phyloP scores from a whole-genome alignment of 805 yeast genomes.

The Suhomyces vadensis region DNA sequence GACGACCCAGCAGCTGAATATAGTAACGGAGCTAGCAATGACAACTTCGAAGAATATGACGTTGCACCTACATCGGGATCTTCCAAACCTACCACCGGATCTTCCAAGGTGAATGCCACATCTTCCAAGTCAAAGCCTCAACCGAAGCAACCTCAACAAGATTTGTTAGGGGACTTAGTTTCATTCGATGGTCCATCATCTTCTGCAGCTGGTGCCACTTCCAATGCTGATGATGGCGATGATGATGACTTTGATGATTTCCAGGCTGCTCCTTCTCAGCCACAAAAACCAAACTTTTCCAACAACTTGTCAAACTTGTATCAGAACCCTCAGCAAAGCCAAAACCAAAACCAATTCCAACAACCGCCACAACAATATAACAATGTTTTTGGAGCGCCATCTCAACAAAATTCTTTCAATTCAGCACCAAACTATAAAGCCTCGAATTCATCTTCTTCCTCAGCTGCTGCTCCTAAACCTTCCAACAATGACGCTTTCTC shows the following conservation, averaged over 20 bases:
- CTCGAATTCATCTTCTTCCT: slow-evolving; percentile 28
- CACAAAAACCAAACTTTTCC: slow-evolving; percentile 18
- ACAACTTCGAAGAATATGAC: slow-evolving; percentile 63
- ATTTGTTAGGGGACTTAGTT: slow-evolving; percentile 50
- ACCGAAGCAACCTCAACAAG: slow-evolving; percentile 41
- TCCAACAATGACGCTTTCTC: slow-evolving; percentile 68
- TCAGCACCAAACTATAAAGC: slow-evolving; percentile 21
- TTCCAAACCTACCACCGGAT: slow-evolving; percentile 36
- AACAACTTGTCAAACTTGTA: slow-evolving; percentile 31
- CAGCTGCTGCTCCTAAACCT: slow-evolving; percentile 26
- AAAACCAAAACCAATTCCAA: slow-evolving; percentile 7
- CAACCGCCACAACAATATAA: slow-evolving; percentile 15
- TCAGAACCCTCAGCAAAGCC: slow-evolving; percentile 24
- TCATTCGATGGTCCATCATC: slow-evolving; percentile 32
- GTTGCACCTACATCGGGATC: slow-evolving; percentile 33
- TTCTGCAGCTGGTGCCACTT: slow-evolving; percentile 17
- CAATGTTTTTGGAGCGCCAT: slow-evolving; percentile 8
- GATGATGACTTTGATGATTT: slow-evolving; percentile 83
- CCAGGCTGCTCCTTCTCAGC: slow-evolving; percentile 61
- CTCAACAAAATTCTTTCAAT: slow-evolving; percentile 14
- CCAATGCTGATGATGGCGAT: slow-evolving; percentile 30
- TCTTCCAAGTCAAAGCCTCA: slow-evolving; percentile 29
- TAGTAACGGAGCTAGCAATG: slow-evolving; percentile 34
- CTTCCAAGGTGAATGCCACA: slow-evolving; percentile 36
- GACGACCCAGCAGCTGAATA: slow-evolving; percentile 56